Base-by-base conservation (phyloP, 2,329 filamentous ascomycete species). In the Pseudocercospora ulei region DNA sequence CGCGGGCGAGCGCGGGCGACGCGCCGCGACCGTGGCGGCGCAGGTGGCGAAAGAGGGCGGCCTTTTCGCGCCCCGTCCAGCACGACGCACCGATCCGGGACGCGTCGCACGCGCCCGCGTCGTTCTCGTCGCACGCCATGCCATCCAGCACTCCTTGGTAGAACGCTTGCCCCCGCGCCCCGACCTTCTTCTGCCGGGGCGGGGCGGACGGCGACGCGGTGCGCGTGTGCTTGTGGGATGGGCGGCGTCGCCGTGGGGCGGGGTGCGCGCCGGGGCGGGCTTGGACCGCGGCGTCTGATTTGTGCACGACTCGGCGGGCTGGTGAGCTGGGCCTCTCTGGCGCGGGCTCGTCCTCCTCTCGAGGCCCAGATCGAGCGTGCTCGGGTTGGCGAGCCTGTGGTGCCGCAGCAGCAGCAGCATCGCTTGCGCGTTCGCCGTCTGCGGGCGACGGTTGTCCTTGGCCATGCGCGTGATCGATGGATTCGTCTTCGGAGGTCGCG, bases 21-120 rank as follows among this genome's bases (percentile, higher is more conserved):
- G 85, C 66, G 50, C 76, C 71, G 35, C 65, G 71, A 0, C 84
- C 84, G 2, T 80, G 67, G 0, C 73, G 72, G 1, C 70, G 66
- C 2, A 92, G 59, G 0, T 74, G 71, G 8, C 72, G 65, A 57
- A 84, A 93, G 41, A 94, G 73, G 0, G 65, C 50, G 1, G 71
- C 65, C 56, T 93, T 93, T 55, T 95, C 87, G 1, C 64, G 51
- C 0, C 70, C 44, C 0, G 73, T 77, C 88, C 88, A 96, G 7
- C 62, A 50, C 1, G 78, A 76, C 16, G 75, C 67, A 13, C 85
- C 86, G 35, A 86, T 63, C 52, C 85, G 81, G 1, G 71, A 70
- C 22, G 63, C 35, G 31, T 58, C 42, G 40, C 50, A 20, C 16
- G 13, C 13, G 4, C 27, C 16, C 5, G 19, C 29, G 20, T 19